Evolutionary conservation across 2,329 filamentous ascomycete genomes (phyloP).

Genomic region (Phoma sp.): DNA sequence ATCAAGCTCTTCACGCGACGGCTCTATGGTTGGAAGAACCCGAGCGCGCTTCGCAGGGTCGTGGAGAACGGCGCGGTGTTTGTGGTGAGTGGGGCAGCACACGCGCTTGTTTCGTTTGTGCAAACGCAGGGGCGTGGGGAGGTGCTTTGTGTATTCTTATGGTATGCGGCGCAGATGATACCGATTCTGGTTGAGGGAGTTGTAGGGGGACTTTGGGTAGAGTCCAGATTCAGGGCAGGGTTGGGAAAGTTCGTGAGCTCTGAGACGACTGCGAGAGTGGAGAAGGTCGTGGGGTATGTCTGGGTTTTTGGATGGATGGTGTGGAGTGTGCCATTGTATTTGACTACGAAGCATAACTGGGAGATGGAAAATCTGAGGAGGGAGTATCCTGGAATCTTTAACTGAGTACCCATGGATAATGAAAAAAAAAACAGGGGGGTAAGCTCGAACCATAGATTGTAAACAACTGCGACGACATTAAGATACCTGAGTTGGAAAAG

Average conservation of each 20-base stretch:
- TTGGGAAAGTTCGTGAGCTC: background rate
- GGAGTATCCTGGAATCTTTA: background rate
- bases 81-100: conserved; percentile 22
- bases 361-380: conserved; percentile 9
- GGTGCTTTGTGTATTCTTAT: conserved; percentile 20
- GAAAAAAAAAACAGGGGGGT: no score
- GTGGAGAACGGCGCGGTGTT: conserved; percentile 30
- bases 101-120: conserved; percentile 20
- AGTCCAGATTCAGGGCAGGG: background rate
- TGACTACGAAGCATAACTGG: conserved; percentile 20
- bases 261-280: background rate
- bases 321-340: conserved; percentile 26
- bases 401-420: no score
- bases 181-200: conserved; percentile 23
- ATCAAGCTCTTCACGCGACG: conserved; percentile 21
- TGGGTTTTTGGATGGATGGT: conserved; percentile 27
- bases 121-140: conserved; percentile 13
- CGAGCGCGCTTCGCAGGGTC: conserved; percentile 3
- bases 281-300: conserved; percentile 21
- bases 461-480: no score
- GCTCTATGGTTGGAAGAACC: conserved; percentile 15
- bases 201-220: conserved; percentile 14
- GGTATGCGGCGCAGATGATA: conserved; percentile 27
- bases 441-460: no score
- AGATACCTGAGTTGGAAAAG: no score